Conservation (phyloP, 768 basidiomycete species). For the Lactarius indigo region DNA sequence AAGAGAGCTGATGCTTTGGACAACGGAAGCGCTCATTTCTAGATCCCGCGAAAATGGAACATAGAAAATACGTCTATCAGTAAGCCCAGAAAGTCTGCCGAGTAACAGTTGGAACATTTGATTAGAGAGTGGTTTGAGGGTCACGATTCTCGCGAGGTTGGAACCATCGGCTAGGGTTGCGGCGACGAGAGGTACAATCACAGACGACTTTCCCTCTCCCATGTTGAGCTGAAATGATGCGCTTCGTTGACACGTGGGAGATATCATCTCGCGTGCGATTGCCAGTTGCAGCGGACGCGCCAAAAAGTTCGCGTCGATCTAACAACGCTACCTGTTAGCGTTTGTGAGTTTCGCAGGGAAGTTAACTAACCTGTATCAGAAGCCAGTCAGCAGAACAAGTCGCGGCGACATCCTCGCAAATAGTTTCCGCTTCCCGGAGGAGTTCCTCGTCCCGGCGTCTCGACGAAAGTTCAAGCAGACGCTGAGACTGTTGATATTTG, state of each 20-base stretch:
- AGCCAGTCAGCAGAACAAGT: slow-evolving; percentile 13
- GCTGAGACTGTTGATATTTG: slow-evolving; percentile 11
- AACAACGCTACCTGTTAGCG: not conserved
- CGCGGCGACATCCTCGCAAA: not conserved
- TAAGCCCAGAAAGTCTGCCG: slow-evolving; percentile 41
- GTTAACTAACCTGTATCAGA: slow-evolving; percentile 15
- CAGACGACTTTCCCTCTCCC: slow-evolving; percentile 55
- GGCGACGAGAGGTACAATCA: slow-evolving; percentile 47
- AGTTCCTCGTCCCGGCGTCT: not conserved
- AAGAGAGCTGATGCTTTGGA: slow-evolving; percentile 31
- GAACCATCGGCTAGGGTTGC: slow-evolving; percentile 41
- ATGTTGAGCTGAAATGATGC: slow-evolving; percentile 51
- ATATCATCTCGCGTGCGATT: slow-evolving; percentile 47
- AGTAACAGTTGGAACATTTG: slow-evolving; percentile 50
- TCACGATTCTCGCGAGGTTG: slow-evolving; percentile 45
- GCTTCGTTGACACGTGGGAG: slow-evolving; percentile 36
- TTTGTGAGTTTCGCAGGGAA: not conserved
- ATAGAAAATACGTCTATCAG: slow-evolving; percentile 45
- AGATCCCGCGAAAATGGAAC: slow-evolving; percentile 48
- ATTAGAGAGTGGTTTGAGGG: slow-evolving; percentile 43
- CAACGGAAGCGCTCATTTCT: slow-evolving; percentile 24
- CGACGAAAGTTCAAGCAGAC: slow-evolving; percentile 10
- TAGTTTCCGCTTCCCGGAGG: slow-evolving; percentile 1
- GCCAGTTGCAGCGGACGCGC: slow-evolving; percentile 41
- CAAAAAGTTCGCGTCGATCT: slow-evolving; percentile 47